Conservation (phyloP, 768 basidiomycete genomes). For the Leucocoprinus birnbaumii region DNA sequence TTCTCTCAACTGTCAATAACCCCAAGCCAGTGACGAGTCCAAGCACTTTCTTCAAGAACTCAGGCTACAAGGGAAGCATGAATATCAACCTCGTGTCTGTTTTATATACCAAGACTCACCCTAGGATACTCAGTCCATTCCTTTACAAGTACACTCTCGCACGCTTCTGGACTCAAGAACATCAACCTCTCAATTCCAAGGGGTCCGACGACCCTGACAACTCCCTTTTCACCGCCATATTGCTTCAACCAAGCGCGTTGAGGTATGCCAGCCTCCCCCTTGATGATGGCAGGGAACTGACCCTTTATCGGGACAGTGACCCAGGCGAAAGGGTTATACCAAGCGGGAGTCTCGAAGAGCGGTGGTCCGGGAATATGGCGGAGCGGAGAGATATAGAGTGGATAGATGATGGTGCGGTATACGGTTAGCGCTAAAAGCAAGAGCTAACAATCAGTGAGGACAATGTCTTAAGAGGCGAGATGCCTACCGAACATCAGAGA, state of each 20-base stretch:
- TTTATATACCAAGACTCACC: slow-evolving; percentile 19
- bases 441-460: background rate
- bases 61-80: background rate
- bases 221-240: slow-evolving; percentile 26
- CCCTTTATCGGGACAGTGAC: slow-evolving; percentile 19
- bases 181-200: slow-evolving; percentile 39
- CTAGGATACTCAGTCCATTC: slow-evolving; percentile 40
- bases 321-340: background rate
- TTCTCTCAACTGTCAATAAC: slow-evolving; percentile 44
- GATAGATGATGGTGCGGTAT: slow-evolving; percentile 6
- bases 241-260: slow-evolving; percentile 40
- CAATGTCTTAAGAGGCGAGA: background rate
- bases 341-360: background rate
- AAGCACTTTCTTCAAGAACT: slow-evolving; percentile 34
- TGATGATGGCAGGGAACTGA: slow-evolving; percentile 35
- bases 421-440: background rate
- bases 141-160: slow-evolving; percentile 34
- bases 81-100: background rate
- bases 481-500: background rate
- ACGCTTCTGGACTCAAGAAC: slow-evolving; percentile 36
- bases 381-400: slow-evolving; percentile 5
- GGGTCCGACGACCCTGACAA: slow-evolving; percentile 38
- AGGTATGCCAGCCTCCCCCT: slow-evolving; percentile 35
- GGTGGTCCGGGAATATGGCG: slow-evolving; percentile 10
- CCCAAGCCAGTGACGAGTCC: slow-evolving; percentile 44